A percentile compares a stretch with the other conserved stretches of the same genome.
Conservation (phyloP, 371 early-diverging fungal species). For the Rhizopus microsporus region DNA sequence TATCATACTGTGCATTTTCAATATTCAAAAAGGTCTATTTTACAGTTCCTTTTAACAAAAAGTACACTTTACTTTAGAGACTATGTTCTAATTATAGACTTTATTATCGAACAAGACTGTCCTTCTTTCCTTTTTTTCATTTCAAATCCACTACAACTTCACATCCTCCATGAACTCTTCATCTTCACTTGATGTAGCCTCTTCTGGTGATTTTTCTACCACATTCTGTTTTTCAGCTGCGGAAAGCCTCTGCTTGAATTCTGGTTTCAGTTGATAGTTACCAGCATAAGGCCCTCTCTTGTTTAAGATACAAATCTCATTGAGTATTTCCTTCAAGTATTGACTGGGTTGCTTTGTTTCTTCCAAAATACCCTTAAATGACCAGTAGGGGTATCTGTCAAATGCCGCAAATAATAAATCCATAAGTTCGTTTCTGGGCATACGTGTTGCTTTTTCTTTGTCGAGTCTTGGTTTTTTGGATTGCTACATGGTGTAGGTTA, state of each 20-base stretch:
- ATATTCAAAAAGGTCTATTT: no score
- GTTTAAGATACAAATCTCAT: slow-evolving; percentile 79
- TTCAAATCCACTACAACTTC: slow-evolving; percentile 28
- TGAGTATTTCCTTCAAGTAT: slow-evolving; percentile 85
- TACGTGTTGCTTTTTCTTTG: slow-evolving; percentile 41
- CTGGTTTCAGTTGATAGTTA: slow-evolving; percentile 84
- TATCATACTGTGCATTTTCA: no score
- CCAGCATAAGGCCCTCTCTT: slow-evolving; percentile 84
- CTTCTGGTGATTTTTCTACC: slow-evolving; percentile 20
- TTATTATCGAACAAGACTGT: no score
- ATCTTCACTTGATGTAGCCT: slow-evolving; percentile 29
- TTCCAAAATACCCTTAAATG: slow-evolving; percentile 83
- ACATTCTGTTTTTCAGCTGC: slow-evolving; percentile 47
- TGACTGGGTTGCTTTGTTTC: slow-evolving; percentile 76
- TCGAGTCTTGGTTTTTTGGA: slow-evolving; percentile 26
- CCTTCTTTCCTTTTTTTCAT: no score
- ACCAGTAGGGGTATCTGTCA: slow-evolving; percentile 81
- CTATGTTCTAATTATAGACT: no score
- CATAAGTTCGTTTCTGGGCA: slow-evolving; percentile 84
- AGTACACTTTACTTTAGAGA: no score
- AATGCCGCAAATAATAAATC: slow-evolving; percentile 83
- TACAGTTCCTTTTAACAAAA: no score
- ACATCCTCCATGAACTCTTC: slow-evolving; percentile 53
- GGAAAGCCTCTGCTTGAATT: slow-evolving; percentile 62
- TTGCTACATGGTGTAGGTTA: slow-evolving; percentile 18